Evolutionary conservation across 371 early-diverging fungal species (phyloP).

Genomic region (Mucor velutinosus): DNA sequence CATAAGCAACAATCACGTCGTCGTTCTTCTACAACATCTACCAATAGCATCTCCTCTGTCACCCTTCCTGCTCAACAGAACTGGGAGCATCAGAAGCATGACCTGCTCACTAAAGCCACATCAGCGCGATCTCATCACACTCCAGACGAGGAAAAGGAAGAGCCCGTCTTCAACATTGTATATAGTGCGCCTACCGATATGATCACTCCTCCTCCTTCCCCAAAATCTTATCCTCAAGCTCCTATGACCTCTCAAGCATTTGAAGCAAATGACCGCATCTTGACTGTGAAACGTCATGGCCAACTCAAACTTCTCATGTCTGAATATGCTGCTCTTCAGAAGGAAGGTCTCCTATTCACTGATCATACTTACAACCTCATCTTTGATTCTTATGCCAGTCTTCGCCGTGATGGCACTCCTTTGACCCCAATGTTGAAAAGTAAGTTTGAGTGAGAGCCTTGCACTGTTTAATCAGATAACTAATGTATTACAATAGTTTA

Average conservation of each 20-base stretch:
- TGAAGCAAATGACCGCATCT: slow-evolving; percentile 31
- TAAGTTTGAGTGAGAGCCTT: slow-evolving; percentile 8
- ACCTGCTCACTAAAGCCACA: not conserved
- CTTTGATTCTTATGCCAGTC: slow-evolving; percentile 39
- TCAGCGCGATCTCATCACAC: slow-evolving; percentile 7
- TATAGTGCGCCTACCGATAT: slow-evolving; percentile 17
- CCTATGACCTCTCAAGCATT: slow-evolving; percentile 14
- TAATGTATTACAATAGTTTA: slow-evolving; percentile 33
- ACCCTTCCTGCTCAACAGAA: slow-evolving; percentile 5
- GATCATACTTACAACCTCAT: slow-evolving; percentile 48
- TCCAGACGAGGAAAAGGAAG: slow-evolving; percentile 18
- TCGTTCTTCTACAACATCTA: slow-evolving; percentile 9
- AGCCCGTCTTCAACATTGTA: slow-evolving; percentile 18
- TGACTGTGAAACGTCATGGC: slow-evolving; percentile 38
- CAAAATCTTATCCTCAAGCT: slow-evolving; percentile 21
- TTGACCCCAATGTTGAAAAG: slow-evolving; percentile 39
- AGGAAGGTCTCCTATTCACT: slow-evolving; percentile 31
- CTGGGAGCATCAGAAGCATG: slow-evolving; percentile 5
- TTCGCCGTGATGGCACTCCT: slow-evolving; percentile 42
- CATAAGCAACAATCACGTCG: slow-evolving; percentile 9
- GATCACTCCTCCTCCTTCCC: slow-evolving; percentile 39
- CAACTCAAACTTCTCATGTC: slow-evolving; percentile 35
- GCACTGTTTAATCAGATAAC: not conserved
- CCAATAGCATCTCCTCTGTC: not conserved
- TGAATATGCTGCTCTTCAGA: slow-evolving; percentile 37